Base-by-base conservation (phyloP, 2,329 filamentous ascomycete species). In the Aspergillus floridensis region DNA sequence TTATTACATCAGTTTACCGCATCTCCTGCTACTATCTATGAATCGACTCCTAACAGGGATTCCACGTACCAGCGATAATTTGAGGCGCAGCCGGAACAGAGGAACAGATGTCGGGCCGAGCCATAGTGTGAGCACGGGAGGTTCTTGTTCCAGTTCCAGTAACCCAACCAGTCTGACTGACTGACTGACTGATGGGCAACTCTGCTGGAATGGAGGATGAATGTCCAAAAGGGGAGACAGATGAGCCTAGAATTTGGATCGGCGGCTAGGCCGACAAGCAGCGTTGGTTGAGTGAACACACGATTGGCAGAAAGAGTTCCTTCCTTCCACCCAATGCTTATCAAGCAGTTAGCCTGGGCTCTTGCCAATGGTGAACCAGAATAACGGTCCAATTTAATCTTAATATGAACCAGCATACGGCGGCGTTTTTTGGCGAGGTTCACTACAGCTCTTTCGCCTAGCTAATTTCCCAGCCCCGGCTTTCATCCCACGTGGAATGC, bases 91-190 rank as follows among this genome's bases (percentile, higher is more conserved):
- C 32, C 11, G 32, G 32, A 12, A 35, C 14, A 41, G 38, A 46
- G 47, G 24, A 49, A 38, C 56, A 61, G 59, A 61, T 59, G 59
- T 53, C 61, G 61, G 61, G 49, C 61, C 61, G 61, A 59, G 58
- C 61, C 61, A 63, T 63, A 53, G 61, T 59, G 59, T 56, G 49
- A 31, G 52, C 12, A 35, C 32, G 32, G 32, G 11, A 35, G 32
- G 32, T 35, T 35, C 32, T 16, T 12, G 32, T 44, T 19, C 38
- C 16, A 19, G 38, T 44, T 19, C 38, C 16, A 19, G 38, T 29
- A 29, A 29, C 26, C 26, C 26, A 29, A 3, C 16, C 38, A 44
- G 38, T 44, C 38, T 44, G 6, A 19, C 14, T 38, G 14, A 14
- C 5, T 41, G 35, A 16, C 14, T 41, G 31, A 32, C 31, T 10